A percentile compares a stretch with the other conserved stretches of the same genome.
Conservation (phyloP, 2,329 filamentous ascomycete species). For the Trichophyton benhamiae region DNA sequence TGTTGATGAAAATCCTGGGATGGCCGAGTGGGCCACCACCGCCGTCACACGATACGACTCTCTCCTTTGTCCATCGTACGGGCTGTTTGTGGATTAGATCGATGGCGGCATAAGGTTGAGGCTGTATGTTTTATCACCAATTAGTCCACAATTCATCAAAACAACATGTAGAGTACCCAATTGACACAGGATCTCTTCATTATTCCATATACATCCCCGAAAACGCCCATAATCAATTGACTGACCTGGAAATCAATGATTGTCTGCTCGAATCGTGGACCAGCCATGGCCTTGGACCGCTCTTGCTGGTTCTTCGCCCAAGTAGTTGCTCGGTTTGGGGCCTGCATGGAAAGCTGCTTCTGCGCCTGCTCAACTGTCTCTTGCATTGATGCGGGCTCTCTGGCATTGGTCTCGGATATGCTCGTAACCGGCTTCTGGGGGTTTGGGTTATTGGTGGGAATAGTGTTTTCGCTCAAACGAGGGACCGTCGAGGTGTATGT, state of each 20-base stretch:
- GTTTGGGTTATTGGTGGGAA: constrained; percentile 48
- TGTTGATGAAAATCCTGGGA: constrained; percentile 92
- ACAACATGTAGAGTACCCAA: not conserved
- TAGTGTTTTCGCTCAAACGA: constrained; percentile 30
- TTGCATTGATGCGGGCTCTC: constrained; percentile 42
- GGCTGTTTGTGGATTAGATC: constrained; percentile 93
- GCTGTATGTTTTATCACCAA: constrained; percentile 41
- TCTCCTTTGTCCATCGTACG: constrained; percentile 77
- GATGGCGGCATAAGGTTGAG: constrained; percentile 78
- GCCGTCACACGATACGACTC: constrained; percentile 76
- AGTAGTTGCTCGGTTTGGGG: constrained; percentile 67
- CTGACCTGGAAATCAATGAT: constrained; percentile 83
- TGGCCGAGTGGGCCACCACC: constrained; percentile 84
- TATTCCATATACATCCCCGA: not conserved
- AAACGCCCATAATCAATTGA: constrained; percentile 6
- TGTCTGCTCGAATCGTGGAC: constrained; percentile 93
- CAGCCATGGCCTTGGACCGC: constrained; percentile 72
- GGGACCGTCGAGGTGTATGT: constrained; percentile 34
- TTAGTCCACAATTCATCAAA: constrained; percentile 4
- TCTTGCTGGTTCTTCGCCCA: constrained; percentile 84
- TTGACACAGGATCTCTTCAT: not conserved
- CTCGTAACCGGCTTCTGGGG: constrained; percentile 34
- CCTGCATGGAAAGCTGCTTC: constrained; percentile 53
- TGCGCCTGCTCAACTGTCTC: constrained; percentile 46
- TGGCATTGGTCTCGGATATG: constrained; percentile 50